phyloP scores from a whole-genome alignment of 2,329 filamentous ascomycete species.

The Seiridium cupressi region DNA sequence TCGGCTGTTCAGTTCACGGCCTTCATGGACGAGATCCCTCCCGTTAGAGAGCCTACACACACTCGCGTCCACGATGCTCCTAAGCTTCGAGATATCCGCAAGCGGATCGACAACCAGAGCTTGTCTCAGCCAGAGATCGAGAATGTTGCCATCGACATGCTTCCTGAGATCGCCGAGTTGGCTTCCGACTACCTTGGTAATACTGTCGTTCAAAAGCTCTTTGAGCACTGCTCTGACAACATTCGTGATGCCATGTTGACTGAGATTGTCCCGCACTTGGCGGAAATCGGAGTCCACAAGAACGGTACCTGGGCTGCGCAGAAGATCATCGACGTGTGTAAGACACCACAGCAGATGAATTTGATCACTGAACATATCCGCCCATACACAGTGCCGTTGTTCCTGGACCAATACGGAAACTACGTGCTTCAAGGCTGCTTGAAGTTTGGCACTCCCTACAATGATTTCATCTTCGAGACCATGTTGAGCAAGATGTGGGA shows the following conservation, averaged over 20 bases:
- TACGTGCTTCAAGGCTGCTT: constrained; percentile 97
- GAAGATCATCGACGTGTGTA: constrained; percentile 97
- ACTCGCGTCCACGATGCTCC: constrained; percentile 90
- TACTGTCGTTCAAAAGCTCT: constrained; percentile 98
- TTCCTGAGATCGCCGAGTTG: constrained; percentile 93
- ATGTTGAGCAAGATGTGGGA: constrained; percentile 97
- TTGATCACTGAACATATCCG: constrained; percentile 82
- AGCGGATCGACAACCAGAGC: constrained; percentile 94
- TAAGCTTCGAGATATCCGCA: constrained; percentile 90
- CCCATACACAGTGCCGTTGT: constrained; percentile 84
- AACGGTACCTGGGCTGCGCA: constrained; percentile 99
- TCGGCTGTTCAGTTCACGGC: constrained; percentile 71
- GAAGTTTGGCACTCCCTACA: constrained; percentile 84
- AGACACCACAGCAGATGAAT: constrained; percentile 77
- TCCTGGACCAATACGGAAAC: constrained; percentile 97
- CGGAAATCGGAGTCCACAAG: constrained; percentile 97
- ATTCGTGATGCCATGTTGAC: constrained; percentile 88
- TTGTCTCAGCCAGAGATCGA: constrained; percentile 87
- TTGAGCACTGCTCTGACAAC: constrained; percentile 90
- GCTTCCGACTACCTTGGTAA: constrained; percentile 96
- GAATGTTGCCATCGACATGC: constrained; percentile 87
- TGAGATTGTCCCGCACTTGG: constrained; percentile 86
- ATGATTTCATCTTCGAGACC: constrained; percentile 96
- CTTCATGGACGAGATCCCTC: constrained; percentile 82
- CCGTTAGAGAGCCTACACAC: constrained; percentile 83